These are phyloP conservation scores for Emmonsia crescens DNA, from an alignment of 2,329 filamentous ascomycete genomes.

Conservation along the genomic window DNA sequence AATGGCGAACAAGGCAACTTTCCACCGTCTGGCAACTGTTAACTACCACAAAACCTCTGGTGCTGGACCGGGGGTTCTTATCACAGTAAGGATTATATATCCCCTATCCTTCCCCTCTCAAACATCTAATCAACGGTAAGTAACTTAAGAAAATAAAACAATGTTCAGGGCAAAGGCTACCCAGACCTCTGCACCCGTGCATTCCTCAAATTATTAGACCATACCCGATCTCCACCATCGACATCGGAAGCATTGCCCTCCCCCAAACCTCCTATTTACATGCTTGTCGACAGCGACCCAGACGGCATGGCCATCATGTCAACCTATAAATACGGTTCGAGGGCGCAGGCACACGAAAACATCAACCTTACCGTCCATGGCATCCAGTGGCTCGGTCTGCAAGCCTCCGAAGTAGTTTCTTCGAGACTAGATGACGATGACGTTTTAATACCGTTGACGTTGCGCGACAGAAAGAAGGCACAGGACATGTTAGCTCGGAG, in stretches of 20 bases:
- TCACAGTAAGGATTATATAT: constrained; percentile 39
- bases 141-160: neutral
- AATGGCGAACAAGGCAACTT: constrained; percentile 42
- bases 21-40: constrained; percentile 44
- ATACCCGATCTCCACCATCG: constrained; percentile 15
- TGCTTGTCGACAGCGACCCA: constrained; percentile 50
- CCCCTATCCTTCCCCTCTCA: neutral
- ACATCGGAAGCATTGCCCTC: constrained; percentile 8
- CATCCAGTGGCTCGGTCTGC: constrained; percentile 51
- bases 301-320: constrained; percentile 53
- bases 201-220: constrained; percentile 40
- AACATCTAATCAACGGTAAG: neutral
- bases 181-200: constrained; percentile 49
- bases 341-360: constrained; percentile 44
- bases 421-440: constrained; percentile 20
- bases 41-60: constrained; percentile 34
- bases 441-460: constrained; percentile 37
- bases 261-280: constrained; percentile 37
- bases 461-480: constrained; percentile 46
- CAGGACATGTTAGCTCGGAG: constrained; percentile 41
- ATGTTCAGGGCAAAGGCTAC: constrained; percentile 51
- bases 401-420: constrained; percentile 26
- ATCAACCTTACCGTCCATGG: constrained; percentile 35
- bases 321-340: constrained; percentile 53
- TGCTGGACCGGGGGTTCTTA: constrained; percentile 39